A percentile compares a stretch with the other conserved stretches of the same genome.
Conservation (phyloP, 2,329 filamentous ascomycete genomes). For the Gliomastix tumulicola region DNA sequence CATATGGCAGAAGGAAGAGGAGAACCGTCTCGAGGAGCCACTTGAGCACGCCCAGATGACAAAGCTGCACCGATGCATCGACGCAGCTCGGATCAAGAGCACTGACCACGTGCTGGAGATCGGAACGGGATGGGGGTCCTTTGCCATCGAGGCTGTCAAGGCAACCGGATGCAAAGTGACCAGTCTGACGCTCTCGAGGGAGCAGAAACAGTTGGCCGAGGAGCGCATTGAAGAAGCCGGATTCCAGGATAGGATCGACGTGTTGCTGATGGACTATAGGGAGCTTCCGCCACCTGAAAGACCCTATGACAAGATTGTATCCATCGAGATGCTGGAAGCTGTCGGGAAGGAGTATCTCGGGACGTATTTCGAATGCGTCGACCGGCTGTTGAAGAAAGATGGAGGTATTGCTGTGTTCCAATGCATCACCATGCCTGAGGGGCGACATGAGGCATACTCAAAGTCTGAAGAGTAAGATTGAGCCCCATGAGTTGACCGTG, state of each 20-base stretch:
- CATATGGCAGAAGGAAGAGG: constrained; percentile 51
- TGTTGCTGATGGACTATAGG: constrained; percentile 64
- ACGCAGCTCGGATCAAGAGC: constrained; percentile 54
- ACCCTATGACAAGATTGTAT: constrained; percentile 64
- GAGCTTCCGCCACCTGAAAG: constrained; percentile 44
- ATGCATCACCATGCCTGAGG: constrained; percentile 71
- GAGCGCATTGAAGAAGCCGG: constrained; percentile 55
- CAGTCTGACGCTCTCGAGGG: constrained; percentile 58
- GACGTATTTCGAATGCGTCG: constrained; percentile 62
- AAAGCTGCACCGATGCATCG: constrained; percentile 60
- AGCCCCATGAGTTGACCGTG: neutral
- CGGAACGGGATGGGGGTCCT: constrained; percentile 69
- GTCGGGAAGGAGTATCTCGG: constrained; percentile 54
- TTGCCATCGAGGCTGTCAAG: constrained; percentile 63
- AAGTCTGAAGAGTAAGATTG: constrained; percentile 52
- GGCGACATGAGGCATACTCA: constrained; percentile 58
- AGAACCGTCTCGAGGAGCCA: constrained; percentile 40
- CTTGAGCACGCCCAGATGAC: constrained; percentile 60
- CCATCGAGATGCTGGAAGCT: constrained; percentile 73
- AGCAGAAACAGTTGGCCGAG: constrained; percentile 64
- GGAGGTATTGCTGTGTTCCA: constrained; percentile 66
- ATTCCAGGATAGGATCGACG: constrained; percentile 50
- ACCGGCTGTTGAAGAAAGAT: constrained; percentile 56
- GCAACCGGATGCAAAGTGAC: constrained; percentile 63
- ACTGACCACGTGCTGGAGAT: constrained; percentile 70